Base-by-base conservation (phyloP, 495 filamentous ascomycete species). In the Trichoderma gamsii region DNA sequence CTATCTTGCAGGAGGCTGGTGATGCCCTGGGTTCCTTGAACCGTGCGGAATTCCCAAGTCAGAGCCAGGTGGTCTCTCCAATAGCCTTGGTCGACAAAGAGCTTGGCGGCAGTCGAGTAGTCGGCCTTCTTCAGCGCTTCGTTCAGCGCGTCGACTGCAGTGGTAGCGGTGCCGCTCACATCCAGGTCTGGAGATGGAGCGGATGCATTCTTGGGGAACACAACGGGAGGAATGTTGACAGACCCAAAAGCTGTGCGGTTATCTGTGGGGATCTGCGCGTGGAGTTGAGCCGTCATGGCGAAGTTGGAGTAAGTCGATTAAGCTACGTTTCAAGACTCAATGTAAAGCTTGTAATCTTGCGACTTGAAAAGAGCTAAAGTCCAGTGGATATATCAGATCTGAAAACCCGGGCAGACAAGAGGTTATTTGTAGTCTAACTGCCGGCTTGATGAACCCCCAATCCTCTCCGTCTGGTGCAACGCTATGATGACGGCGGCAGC, bases 11-110 rank as follows among this genome's bases (percentile, higher is more conserved):
- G 78, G 67, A 86, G 86, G 3, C 77, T 69, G 2, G 72, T 56
- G 25, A 91, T 87, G 16, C 79, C 80, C 15, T 80, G 72, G 9
- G 73, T 76, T 6, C 87, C 84, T 64, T 88, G 85, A 51, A 85
- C 67, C 0, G 89, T 89, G 43, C 79, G 83, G 64, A 87, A 73
- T 63, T 86, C 81, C 86, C 86, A 90, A 35, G 84, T 82, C 12
- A 89, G 67, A 11, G 79, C 83, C 2, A 88, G 79, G 70, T 87
- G 85, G 66, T 89, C 87, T 7, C 86, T 80, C 87, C 87, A 89
- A 77, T 85, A 91, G 9, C 82, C 82, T 49, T 84, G 79, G 4
- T 78, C 73, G 18, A 86, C 74, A 71, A 90, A 89, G 6, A 89
- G 77, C 6, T 70, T 66, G 4, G 77, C 73, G 27, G 80, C 44